These are phyloP conservation scores for Proliferodiscus dingleyae DNA, from an alignment of 2,329 filamentous ascomycete species.

Conservation along the genomic window DNA sequence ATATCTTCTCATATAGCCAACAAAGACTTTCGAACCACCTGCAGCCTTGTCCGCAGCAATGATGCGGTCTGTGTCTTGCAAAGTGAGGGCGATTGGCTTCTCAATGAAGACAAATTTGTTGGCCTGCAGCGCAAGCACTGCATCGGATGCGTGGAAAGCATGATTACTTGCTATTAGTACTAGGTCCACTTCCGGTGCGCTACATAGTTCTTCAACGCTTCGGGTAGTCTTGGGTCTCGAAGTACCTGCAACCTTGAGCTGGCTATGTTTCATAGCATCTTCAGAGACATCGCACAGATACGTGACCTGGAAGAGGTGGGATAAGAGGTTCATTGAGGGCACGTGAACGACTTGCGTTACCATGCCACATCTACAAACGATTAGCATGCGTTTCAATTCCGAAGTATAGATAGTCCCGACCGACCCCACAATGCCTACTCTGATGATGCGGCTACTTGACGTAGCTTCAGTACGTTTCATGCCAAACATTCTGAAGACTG, in stretches of 20 bases:
- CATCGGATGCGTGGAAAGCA: conserved; percentile 50
- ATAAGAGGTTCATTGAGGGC: conserved; percentile 42
- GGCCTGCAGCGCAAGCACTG: conserved; percentile 45
- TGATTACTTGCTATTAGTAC: conserved; percentile 49
- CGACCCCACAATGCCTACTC: no score
- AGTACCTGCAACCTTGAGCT: conserved; percentile 38
- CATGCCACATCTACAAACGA: conserved; percentile 44
- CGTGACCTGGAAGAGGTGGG: conserved; percentile 40
- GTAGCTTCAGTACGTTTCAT: no score
- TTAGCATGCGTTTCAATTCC: no score
- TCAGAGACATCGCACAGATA: conserved; percentile 49
- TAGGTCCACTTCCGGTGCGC: conserved; percentile 14
- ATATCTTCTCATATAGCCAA: conserved; percentile 59
- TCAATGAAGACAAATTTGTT: conserved; percentile 56
- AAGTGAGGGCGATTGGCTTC: conserved; percentile 50
- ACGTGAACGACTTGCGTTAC: conserved; percentile 49
- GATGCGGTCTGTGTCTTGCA: conserved; percentile 42
- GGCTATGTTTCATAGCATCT: conserved; percentile 35
- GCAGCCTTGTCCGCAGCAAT: conserved; percentile 43
- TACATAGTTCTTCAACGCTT: not conserved
- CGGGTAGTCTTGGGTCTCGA: not conserved
- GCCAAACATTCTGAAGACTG: no score
- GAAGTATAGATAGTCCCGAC: no score
- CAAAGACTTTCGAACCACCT: conserved; percentile 42
- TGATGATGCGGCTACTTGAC: no score